Evolutionary conservation across 345 rosid species (phyloP), one percentile per base, ranked within the genome.

Genomic region (Brassica carinata): DNA sequence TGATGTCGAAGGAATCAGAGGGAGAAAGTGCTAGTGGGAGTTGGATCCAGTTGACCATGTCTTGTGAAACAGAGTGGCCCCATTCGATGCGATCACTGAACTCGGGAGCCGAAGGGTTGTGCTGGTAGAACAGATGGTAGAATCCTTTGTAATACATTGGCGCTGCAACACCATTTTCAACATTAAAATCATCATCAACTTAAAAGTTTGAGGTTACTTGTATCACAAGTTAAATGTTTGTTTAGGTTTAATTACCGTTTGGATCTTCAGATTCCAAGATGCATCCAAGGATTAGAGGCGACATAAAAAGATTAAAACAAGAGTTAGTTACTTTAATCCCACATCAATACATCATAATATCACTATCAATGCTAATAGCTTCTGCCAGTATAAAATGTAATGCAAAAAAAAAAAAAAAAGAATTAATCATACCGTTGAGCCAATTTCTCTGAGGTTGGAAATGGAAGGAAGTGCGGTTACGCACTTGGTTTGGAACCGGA

Each of bases 111-210:
- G 81, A 7, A 17, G 93, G 90, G 64, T 87, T 94, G 81, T 88
- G 86, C 84, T 84, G 85, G 71, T 82, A 82, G 79, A 82, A 82
- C 63, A 82, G 0, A 82, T 82, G 82, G 79, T 82, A 92, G 58
- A 90, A 72, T 43, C 97, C 96, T 48, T 85, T 87, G 81, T 89
- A 89, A 64, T 83, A 87, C 93, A 90, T 84, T n/a, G 94, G 97
- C 31, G 92, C 98, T 91, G 86, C 59, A 71, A 40, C 38, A 58
- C 48, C 13, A 65, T 45, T 77, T 71, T 6, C 4, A 73, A 74
- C 55, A 72, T 58, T 31, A 17, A 33, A 13, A 34, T 43, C 29
- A 19, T 45, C 71, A 72, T 57, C 65, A 66, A 31, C 23, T 31
- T 18, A 9, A 18, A 5, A 31, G 8, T 55, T 55, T 29, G 53